A percentile compares a stretch with the other conserved stretches of the same genome.
These are phyloP conservation scores for Patellaria atrata DNA, from an alignment of 495 filamentous ascomycete species.

Conservation along the genomic window DNA sequence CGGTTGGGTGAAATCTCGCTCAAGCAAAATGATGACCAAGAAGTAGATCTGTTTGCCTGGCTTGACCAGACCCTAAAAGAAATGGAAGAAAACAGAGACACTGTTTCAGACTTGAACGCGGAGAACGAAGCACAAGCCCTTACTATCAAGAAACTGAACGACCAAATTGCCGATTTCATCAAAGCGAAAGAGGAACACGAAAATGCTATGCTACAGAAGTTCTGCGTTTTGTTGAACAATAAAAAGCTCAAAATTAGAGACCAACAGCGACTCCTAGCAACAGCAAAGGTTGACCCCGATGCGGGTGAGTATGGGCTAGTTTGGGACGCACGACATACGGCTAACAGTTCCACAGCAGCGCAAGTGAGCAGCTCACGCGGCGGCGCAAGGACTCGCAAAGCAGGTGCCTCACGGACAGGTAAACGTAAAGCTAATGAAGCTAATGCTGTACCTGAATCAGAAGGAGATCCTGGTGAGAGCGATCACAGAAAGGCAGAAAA, in stretches of 20 bases:
- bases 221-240: conserved; percentile 57
- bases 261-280: conserved; percentile 53
- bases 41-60: conserved; percentile 63
- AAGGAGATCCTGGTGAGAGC: conserved; percentile 14
- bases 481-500: conserved; percentile 7
- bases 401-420: conserved; percentile 16
- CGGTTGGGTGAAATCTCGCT: conserved; percentile 53
- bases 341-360: background rate
- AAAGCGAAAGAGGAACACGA: conserved; percentile 43
- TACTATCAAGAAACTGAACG: conserved; percentile 24
- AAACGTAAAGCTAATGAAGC: conserved; percentile 22
- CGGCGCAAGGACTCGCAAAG: conserved; percentile 10
- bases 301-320: conserved; percentile 12
- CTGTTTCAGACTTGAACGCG: conserved; percentile 33
- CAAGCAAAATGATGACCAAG: conserved; percentile 44
- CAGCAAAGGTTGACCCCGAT: conserved; percentile 40
- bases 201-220: conserved; percentile 53
- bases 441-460: conserved; percentile 5
- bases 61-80: conserved; percentile 31
- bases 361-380: no score
- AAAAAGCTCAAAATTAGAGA: conserved; percentile 89
- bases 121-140: conserved; percentile 32
- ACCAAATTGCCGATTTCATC: conserved; percentile 27
- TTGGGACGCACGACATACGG: no score
- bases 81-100: no score